A percentile compares a stretch with the other conserved stretches of the same genome.
Conservation (phyloP, 2,329 filamentous ascomycete species). For the Furcasterigmium furcatum region DNA sequence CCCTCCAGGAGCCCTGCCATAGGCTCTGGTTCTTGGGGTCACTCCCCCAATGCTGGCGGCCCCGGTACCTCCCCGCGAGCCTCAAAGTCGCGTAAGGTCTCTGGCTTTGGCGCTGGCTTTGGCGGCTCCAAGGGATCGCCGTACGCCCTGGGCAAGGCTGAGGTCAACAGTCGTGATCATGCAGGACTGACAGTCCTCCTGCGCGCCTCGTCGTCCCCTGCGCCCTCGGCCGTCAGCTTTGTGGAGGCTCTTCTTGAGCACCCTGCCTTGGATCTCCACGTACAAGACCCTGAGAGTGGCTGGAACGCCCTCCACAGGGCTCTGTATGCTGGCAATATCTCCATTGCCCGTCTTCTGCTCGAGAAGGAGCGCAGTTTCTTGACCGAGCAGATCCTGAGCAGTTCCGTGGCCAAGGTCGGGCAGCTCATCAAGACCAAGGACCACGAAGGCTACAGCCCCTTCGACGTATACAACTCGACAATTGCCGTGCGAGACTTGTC, state of each 20-base stretch:
- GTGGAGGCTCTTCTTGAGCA: conserved; percentile 78
- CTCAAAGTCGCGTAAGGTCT: conserved; percentile 49
- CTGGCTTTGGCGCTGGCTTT: conserved; percentile 42
- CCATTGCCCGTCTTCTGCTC: conserved; percentile 78
- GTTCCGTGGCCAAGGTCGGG: conserved; percentile 58
- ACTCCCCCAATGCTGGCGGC: not conserved
- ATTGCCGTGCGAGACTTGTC: conserved; percentile 74
- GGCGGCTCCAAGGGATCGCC: conserved; percentile 41
- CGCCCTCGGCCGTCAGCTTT: conserved; percentile 67
- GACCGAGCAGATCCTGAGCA: conserved; percentile 55
- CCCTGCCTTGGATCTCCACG: conserved; percentile 79
- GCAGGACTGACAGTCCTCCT: conserved; percentile 81
- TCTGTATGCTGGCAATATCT: conserved; percentile 84
- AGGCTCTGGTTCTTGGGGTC: conserved; percentile 14
- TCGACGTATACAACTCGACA: conserved; percentile 87
- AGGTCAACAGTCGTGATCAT: conserved; percentile 83
- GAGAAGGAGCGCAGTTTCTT: conserved; percentile 69
- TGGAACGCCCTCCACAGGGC: conserved; percentile 95
- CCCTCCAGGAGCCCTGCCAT: conserved; percentile 46
- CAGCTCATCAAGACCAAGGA: conserved; percentile 94
- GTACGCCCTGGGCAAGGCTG: conserved; percentile 47
- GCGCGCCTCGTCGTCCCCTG: conserved; percentile 74
- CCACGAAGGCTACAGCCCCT: conserved; percentile 88
- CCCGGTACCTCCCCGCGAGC: conserved; percentile 46
- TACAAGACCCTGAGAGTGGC: conserved; percentile 85